phyloP scores from a whole-genome alignment of 2,329 filamentous ascomycete species.

The Pseudocercospora vitis region DNA sequence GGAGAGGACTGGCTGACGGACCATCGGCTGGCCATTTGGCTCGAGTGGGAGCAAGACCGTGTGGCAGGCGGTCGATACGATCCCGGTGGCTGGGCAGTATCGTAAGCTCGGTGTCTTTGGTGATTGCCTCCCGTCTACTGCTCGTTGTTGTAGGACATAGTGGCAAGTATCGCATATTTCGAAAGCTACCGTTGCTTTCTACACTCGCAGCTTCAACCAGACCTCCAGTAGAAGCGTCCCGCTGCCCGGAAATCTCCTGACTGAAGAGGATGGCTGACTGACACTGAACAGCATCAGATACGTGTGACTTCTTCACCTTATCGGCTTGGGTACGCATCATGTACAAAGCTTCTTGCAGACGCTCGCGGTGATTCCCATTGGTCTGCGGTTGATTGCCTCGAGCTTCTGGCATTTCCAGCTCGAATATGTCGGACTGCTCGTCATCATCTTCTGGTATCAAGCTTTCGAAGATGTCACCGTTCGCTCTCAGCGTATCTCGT shows the following conservation, averaged over 20 bases:
- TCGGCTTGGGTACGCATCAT: constrained; percentile 12
- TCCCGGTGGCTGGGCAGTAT: constrained; percentile 24
- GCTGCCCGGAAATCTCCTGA: constrained; percentile 4
- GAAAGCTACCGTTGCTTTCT: constrained; percentile 5
- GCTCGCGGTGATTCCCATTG: constrained; percentile 7
- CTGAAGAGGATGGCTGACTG: constrained; percentile 27
- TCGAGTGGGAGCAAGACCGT: background rate
- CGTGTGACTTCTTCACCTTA: background rate
- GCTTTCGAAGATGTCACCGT: constrained; percentile 4
- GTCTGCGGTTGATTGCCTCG: background rate
- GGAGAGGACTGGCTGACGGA: constrained; percentile 41
- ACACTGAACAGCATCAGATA: constrained; percentile 10
- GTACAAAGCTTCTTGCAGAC: constrained; percentile 13
- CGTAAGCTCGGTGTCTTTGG: constrained; percentile 21
- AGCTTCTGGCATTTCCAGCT: constrained; percentile 13
- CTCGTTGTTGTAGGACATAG: constrained; percentile 17
- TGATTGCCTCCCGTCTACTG: constrained; percentile 8
- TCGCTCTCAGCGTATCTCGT: constrained; percentile 8
- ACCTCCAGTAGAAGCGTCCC: background rate
- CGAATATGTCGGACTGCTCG: constrained; percentile 12
- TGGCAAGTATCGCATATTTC: constrained; percentile 26
- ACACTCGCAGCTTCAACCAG: background rate
- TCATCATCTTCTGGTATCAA: constrained; percentile 12
- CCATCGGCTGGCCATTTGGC: constrained; percentile 42
- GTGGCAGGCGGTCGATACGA: constrained; percentile 15